Conservation (phyloP, 805 yeast genomes). For the Wickerhamiella brachini region DNA sequence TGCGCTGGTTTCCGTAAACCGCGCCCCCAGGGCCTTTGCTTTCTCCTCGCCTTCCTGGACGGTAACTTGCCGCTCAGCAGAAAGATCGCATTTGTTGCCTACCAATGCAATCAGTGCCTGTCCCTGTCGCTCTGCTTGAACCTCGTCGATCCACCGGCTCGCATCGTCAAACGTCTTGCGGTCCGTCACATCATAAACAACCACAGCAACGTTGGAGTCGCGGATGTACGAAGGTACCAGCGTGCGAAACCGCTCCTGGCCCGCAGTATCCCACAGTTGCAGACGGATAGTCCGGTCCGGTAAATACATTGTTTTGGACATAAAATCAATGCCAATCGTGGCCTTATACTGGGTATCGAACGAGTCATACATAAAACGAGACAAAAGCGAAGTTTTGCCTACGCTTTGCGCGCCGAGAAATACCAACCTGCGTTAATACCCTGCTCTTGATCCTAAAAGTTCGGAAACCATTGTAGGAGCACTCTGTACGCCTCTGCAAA, state of each 20-base stretch:
- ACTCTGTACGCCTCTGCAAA: conserved; percentile 6
- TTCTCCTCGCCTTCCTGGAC: conserved; percentile 79
- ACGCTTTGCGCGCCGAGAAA: conserved; percentile 97
- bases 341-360: conserved; percentile 92
- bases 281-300: conserved; percentile 91
- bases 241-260: conserved; percentile 91
- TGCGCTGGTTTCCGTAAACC: conserved; percentile 85
- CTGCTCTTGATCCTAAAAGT: too few relatives aligned
- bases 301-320: conserved; percentile 86
- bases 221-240: conserved; percentile 91
- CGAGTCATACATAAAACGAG: conserved; percentile 96
- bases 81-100: conserved; percentile 83
- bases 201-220: conserved; percentile 93
- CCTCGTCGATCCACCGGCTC: conserved; percentile 89
- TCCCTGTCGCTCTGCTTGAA: conserved; percentile 78
- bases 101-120: conserved; percentile 83
- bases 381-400: conserved; percentile 89
- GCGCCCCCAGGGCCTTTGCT: conserved; percentile 61
- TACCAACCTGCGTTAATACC: conserved; percentile 51
- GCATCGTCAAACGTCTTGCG: conserved; percentile 68
- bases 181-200: conserved; percentile 86
- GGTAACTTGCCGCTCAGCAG: conserved; percentile 72
- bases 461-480: too few relatives aligned
- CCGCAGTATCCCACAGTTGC: conserved; percentile 97
- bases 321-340: conserved; percentile 91